Evolutionary conservation across 768 basidiomycete species (phyloP).

Genomic region (Kwoniella sp.): DNA sequence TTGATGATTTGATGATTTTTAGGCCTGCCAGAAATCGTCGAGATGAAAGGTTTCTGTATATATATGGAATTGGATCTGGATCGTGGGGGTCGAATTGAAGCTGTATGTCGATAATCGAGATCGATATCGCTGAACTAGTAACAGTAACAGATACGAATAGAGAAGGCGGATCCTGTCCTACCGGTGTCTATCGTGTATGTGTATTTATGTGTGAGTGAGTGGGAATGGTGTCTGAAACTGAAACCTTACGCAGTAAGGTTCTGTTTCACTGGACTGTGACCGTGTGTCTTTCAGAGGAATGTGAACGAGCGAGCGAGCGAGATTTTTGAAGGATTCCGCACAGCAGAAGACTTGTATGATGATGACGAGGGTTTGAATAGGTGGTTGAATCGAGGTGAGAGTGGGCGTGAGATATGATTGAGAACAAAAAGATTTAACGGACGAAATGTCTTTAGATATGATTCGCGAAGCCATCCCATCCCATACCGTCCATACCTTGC

Average conservation of each 20-base stretch:
- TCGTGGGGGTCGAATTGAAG: too few relatives aligned
- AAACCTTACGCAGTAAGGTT: neutral
- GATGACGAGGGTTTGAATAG: neutral
- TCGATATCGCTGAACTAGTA: neutral
- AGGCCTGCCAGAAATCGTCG: too few relatives aligned
- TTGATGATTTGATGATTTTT: too few relatives aligned
- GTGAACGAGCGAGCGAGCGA: neutral
- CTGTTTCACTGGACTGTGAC: neutral
- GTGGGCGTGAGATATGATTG: neutral
- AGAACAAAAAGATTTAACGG: neutral
- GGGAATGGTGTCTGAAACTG: neutral
- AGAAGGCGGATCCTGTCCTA: neutral
- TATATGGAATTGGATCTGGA: too few relatives aligned
- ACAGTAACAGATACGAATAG: neutral
- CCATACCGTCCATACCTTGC: too few relatives aligned
- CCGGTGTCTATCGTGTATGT: too few relatives aligned
- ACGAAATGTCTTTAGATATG: neutral
- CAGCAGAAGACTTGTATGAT: slow-evolving; percentile 3
- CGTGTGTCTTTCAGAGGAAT: neutral
- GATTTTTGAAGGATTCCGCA: neutral
- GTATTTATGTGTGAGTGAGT: neutral
- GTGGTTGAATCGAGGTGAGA: neutral
- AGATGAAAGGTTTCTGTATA: too few relatives aligned
- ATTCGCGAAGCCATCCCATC: neutral
- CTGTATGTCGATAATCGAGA: too few relatives aligned